Conservation (phyloP, 768 basidiomycete genomes). For the Leccinum variicolor region DNA sequence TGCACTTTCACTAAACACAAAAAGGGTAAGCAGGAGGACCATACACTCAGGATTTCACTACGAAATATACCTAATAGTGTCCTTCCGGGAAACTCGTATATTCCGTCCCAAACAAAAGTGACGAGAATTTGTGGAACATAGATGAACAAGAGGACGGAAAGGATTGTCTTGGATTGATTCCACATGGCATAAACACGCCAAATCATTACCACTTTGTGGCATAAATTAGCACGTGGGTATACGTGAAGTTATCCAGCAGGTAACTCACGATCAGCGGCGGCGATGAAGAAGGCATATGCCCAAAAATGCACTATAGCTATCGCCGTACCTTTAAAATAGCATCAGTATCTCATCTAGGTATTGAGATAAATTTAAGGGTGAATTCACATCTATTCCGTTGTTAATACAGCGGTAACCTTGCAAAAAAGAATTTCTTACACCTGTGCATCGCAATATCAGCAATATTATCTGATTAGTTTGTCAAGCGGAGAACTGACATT, state of each 20-base stretch:
- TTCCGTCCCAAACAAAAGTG: neutral
- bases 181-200: constrained; percentile 14
- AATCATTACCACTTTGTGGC: constrained; percentile 1
- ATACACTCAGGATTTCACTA: neutral
- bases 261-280: constrained; percentile 16
- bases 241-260: neutral
- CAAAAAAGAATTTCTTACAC: neutral
- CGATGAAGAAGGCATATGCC: constrained; percentile 11
- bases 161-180: constrained; percentile 4
- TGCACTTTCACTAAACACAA: neutral
- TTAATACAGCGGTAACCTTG: neutral
- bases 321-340: neutral
- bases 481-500: neutral
- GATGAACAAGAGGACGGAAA: constrained; percentile 1
- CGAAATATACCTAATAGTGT: constrained; percentile 2
- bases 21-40: neutral
- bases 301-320: constrained; percentile 3
- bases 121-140: neutral
- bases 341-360: neutral
- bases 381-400: constrained; percentile 9
- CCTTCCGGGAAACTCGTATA: neutral
- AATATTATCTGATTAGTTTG: too few relatives aligned
- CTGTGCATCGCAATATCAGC: neutral
- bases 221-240: neutral
- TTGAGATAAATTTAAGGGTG: neutral